Percentiles rank a stretch among this genome's conserved stretches.
These are phyloP conservation scores for Isatis lusitanica DNA, from an alignment of 441 rosid species.

Conservation along the genomic window DNA sequence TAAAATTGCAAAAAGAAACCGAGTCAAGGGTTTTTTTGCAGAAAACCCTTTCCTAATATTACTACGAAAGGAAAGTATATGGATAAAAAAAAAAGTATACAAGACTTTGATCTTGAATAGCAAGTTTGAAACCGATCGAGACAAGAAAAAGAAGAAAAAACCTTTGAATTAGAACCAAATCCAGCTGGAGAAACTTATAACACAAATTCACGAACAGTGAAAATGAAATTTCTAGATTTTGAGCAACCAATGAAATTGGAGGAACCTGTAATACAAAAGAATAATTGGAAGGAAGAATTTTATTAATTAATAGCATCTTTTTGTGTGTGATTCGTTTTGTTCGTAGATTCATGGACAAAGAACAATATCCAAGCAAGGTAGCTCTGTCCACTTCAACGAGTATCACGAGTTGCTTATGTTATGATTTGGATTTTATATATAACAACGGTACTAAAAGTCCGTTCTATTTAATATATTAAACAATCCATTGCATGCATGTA, in stretches of 20 bases:
- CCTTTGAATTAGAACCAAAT: not conserved
- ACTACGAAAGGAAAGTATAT: not conserved
- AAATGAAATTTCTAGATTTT: not conserved
- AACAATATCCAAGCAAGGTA: slow-evolving; percentile 37
- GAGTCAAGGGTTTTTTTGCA: too few species aligned
- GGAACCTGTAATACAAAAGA: slow-evolving; percentile 34
- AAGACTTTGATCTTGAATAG: not conserved
- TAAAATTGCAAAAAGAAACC: too few species aligned
- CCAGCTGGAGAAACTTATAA: slow-evolving; percentile 23
- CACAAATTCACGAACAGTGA: slow-evolving; percentile 8
- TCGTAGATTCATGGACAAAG: slow-evolving; percentile 13
- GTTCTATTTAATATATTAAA: not conserved
- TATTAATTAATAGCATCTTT: not conserved
- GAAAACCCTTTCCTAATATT: not conserved
- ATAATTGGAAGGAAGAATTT: not conserved
- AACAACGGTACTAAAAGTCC: not conserved
- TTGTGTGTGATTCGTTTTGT: slow-evolving; percentile 22
- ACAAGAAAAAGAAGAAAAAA: not conserved
- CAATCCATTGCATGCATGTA: too few species aligned
- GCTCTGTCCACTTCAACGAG: slow-evolving; percentile 25
- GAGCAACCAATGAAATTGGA: slow-evolving; percentile 21
- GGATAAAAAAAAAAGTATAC: not conserved
- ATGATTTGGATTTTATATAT: not conserved
- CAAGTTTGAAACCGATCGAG: not conserved
- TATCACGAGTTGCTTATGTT: slow-evolving; percentile 26